A percentile compares a stretch with the other conserved stretches of the same genome.
These are phyloP conservation scores for Tricholoma saponaceum DNA, from an alignment of 768 basidiomycete species.

Conservation along the genomic window DNA sequence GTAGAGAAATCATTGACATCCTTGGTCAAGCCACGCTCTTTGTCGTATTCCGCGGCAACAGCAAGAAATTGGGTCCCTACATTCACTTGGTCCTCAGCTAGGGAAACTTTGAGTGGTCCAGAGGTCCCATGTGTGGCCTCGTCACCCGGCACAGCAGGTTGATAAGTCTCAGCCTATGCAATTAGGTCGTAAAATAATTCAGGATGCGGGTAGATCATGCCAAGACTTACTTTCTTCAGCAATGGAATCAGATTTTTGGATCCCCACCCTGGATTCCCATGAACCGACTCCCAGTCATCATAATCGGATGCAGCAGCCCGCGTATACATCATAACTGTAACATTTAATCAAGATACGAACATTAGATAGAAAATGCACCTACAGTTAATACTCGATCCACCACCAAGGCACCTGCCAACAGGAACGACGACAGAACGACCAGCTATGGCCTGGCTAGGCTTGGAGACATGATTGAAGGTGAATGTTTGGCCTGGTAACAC, in stretches of 20 bases:
- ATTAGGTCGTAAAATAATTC: not conserved
- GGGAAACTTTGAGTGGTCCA: constrained; percentile 49
- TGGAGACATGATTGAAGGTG: constrained; percentile 40
- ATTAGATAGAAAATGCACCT: constrained; percentile 8
- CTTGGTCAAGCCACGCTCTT: constrained; percentile 35
- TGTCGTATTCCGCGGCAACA: constrained; percentile 44
- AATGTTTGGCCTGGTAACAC: constrained; percentile 35
- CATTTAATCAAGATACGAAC: not conserved
- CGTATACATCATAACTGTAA: not conserved
- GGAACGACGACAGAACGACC: constrained; percentile 43
- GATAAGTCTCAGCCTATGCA: constrained; percentile 38
- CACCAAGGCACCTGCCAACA: constrained; percentile 51
- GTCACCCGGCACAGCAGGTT: constrained; percentile 15
- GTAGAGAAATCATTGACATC: constrained; percentile 46
- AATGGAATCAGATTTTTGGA: constrained; percentile 54
- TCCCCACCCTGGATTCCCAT: constrained; percentile 60
- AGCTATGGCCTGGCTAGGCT: constrained; percentile 34
- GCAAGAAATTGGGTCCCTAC: constrained; percentile 44
- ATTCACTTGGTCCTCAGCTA: constrained; percentile 33
- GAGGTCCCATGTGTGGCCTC: constrained; percentile 39
- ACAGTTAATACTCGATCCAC: constrained; percentile 64
- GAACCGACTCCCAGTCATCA: constrained; percentile 53
- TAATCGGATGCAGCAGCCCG: constrained; percentile 55
- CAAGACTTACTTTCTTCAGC: constrained; percentile 43
- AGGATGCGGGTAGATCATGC: not conserved